Conservation (phyloP, 352 stramenopile species). For the Globisporangium polare region DNA sequence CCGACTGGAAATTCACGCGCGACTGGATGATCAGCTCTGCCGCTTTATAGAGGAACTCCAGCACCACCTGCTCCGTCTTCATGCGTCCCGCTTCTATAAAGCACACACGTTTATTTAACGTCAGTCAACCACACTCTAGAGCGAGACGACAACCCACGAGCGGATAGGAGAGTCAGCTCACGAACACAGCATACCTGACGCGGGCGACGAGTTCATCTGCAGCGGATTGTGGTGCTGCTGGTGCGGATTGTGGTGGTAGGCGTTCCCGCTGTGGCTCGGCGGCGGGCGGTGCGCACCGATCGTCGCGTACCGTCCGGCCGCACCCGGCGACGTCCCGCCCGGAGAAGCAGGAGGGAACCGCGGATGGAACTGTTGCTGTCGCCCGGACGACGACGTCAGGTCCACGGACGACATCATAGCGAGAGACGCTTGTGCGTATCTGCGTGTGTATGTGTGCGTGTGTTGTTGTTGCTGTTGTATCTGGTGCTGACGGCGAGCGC, state of each 20-base stretch:
- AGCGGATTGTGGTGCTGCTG: slow-evolving; percentile 5
- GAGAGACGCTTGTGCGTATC: not conserved
- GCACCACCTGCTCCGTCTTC: slow-evolving; percentile 83
- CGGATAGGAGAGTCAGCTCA: not conserved
- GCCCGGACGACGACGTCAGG: not conserved
- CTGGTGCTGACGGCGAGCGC: not conserved
- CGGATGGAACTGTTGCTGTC: slow-evolving; percentile 7
- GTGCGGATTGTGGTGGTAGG: slow-evolving; percentile 1
- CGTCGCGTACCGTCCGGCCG: slow-evolving; percentile 7
- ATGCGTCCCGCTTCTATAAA: slow-evolving; percentile 40
- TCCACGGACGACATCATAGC: slow-evolving; percentile 16
- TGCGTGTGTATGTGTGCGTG: no score
- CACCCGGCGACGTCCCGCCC: not conserved
- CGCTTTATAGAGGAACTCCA: slow-evolving; percentile 83
- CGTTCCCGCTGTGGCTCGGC: not conserved
- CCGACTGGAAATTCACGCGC: slow-evolving; percentile 62
- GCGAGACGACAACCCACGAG: not conserved
- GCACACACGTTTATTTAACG: not conserved
- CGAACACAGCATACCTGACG: slow-evolving; percentile 9
- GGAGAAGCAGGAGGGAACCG: not conserved
- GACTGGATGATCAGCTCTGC: slow-evolving; percentile 81
- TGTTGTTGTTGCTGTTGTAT: not conserved
- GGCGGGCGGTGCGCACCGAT: slow-evolving; percentile 10
- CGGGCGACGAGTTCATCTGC: slow-evolving; percentile 9
- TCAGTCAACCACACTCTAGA: not conserved